Base-by-base conservation (phyloP, 2,329 filamentous ascomycete species). In the Westerdykella ornata region DNA sequence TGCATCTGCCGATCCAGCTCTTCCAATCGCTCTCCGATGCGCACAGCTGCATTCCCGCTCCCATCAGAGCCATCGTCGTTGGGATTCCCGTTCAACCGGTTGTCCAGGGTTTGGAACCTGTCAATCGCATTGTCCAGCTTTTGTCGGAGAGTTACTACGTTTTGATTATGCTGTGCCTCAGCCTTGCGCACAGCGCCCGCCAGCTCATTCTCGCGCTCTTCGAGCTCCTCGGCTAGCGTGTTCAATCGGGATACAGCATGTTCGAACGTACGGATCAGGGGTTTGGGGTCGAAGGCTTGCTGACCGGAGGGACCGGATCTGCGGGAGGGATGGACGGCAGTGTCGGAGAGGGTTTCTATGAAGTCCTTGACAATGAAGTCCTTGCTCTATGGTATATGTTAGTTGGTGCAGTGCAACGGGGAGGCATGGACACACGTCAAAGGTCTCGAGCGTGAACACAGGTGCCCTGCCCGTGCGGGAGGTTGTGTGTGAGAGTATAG, bases 291-390 rank as follows among this genome's bases (percentile, higher is more conserved):
- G 69, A 98, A 98, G 4, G 74, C 60, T 47, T 63, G 48, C 46
- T 59, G 55, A 48, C 45, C 51, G 47, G 65, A 57, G 22, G 78
- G 75, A 6, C 78, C 81, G 12, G 89, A 96, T 45, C 86, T 84
- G 40, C 92, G 85, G 59, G 82, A 85, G 16, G 76, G 73, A n/a
- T 86, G 82, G 28, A 88, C 78, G 16, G 88, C 85, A 53, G 76
- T 85, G 49, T 97, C 89, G 38, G 90, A 92, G 43, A 98, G 81
- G 38, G 83, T 80, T 65, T 98, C 94, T 56, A 98, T 83, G 63
- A 98, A 98, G 70, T 98, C 92, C 60, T 94, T 88, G 52, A 97
- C 90, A 49, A 97, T 96, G 61, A 97, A 98, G 69, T 97, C 92
- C 55, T 70, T 71, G 52, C 64, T 72, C 59, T 65, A 41, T n/a